Evolutionary conservation across 805 yeast species (phyloP).

Genomic region (Isabelozyma heimii): DNA sequence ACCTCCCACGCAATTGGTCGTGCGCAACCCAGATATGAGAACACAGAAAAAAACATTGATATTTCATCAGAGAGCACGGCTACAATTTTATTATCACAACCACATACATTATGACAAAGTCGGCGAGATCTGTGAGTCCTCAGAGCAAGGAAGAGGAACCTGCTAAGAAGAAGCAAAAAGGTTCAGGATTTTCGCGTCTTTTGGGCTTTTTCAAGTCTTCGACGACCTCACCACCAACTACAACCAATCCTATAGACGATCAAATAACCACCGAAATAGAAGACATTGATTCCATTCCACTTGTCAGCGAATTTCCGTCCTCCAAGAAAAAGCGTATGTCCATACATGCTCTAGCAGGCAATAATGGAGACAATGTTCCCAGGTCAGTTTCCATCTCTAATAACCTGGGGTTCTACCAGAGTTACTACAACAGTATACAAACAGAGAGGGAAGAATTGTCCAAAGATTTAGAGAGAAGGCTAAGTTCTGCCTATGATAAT

Average conservation of each 20-base stretch:
- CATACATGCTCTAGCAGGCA: conserved; percentile 12
- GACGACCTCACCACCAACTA: background rate
- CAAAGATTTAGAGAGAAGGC: conserved; percentile 28
- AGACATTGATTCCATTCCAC: conserved; percentile 12
- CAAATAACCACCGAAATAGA: conserved; percentile 1
- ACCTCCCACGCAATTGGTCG: background rate
- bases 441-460: conserved; percentile 14
- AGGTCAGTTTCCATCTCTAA: conserved; percentile 19
- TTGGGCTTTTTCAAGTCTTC: conserved; percentile 10
- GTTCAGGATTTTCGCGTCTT: conserved; percentile 5
- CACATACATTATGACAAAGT: background rate
- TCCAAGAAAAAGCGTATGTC: conserved; percentile 27
- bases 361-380: conserved; percentile 16
- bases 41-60: background rate
- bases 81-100: background rate
- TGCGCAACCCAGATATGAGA: background rate
- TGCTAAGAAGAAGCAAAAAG: background rate
- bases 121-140: conserved; percentile 15
- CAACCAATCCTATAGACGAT: background rate
- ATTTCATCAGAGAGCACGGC: no score
- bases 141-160: conserved; percentile 5
- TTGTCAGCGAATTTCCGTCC: conserved; percentile 20
- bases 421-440: conserved; percentile 14
- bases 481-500: conserved; percentile 17
- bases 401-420: conserved; percentile 16